These are phyloP conservation scores for Colletotrichum abscissum DNA, from an alignment of 2,329 filamentous ascomycete genomes.

Conservation along the genomic window DNA sequence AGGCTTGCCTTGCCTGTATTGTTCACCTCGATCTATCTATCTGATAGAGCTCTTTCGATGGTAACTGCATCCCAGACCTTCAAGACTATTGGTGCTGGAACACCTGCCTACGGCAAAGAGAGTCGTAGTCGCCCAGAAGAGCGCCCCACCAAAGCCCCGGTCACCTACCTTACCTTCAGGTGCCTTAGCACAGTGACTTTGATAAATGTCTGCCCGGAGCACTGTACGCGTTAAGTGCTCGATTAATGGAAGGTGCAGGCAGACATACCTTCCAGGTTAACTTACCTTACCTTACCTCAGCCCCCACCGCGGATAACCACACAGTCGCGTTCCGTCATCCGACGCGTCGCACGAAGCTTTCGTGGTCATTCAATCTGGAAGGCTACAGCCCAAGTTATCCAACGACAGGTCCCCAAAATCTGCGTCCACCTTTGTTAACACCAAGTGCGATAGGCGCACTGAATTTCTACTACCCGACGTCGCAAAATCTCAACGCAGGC, in stretches of 20 bases:
- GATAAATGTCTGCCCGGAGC: not conserved
- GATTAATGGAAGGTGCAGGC: too few relatives aligned
- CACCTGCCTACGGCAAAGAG: too few relatives aligned
- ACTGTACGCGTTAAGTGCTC: slow-evolving; percentile 8
- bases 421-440: not conserved
- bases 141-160: too few relatives aligned
- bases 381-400: not conserved
- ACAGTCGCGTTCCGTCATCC: not conserved
- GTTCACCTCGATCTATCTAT: not conserved
- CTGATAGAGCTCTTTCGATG: not conserved
- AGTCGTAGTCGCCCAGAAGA: too few relatives aligned
- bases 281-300: not conserved
- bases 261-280: too few relatives aligned
- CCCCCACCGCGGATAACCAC: not conserved
- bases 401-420: not conserved
- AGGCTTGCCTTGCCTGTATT: not conserved
- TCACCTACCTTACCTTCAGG: too few relatives aligned
- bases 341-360: slow-evolving; percentile 2
- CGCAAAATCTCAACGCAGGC: not conserved
- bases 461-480: not conserved
- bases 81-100: too few relatives aligned
- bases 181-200: not conserved
- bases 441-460: not conserved
- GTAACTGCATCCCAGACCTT: not conserved
- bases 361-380: not conserved